Conservation (phyloP, 305 asterid genomes). For the Fraxinus angustifolia region DNA sequence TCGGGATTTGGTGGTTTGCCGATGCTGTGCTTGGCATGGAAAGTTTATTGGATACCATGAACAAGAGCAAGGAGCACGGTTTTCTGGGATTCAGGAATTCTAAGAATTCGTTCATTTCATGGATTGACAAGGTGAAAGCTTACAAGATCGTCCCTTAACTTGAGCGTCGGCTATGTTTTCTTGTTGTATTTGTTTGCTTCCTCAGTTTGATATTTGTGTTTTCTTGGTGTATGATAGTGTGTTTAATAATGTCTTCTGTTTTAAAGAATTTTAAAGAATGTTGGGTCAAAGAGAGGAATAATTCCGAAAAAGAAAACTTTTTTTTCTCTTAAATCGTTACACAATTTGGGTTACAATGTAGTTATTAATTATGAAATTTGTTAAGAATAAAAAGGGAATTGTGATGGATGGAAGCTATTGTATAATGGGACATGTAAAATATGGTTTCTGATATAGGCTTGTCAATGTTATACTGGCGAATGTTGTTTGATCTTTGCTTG, state of each 20-base stretch:
- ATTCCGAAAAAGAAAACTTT: background rate
- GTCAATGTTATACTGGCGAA: background rate
- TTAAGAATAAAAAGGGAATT: background rate
- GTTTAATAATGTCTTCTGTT: background rate
- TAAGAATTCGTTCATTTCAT: constrained; percentile 43
- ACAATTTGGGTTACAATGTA: background rate
- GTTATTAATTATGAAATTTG: background rate
- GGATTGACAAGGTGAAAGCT: constrained; percentile 59
- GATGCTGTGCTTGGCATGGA: constrained; percentile 21
- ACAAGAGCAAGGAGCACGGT: constrained; percentile 66
- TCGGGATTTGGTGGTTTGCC: constrained; percentile 49
- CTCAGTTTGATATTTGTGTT: background rate
- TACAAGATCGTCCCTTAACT: constrained; percentile 50
- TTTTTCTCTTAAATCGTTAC: constrained; percentile 5
- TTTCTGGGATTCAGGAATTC: constrained; percentile 63
- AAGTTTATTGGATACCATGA: constrained; percentile 38
- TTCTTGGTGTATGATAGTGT: background rate
- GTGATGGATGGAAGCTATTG: background rate
- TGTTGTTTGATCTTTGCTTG: background rate
- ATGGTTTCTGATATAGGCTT: background rate
- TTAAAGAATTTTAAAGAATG: background rate
- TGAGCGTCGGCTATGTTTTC: background rate
- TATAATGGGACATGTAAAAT: background rate
- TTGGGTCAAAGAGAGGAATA: background rate
- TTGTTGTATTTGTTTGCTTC: background rate